A percentile compares a stretch with the other conserved stretches of the same genome.
These are phyloP conservation scores for Straminergon stramineum DNA, from an alignment of 225 moss, liverwort and hornwort genomes.

Conservation along the genomic window DNA sequence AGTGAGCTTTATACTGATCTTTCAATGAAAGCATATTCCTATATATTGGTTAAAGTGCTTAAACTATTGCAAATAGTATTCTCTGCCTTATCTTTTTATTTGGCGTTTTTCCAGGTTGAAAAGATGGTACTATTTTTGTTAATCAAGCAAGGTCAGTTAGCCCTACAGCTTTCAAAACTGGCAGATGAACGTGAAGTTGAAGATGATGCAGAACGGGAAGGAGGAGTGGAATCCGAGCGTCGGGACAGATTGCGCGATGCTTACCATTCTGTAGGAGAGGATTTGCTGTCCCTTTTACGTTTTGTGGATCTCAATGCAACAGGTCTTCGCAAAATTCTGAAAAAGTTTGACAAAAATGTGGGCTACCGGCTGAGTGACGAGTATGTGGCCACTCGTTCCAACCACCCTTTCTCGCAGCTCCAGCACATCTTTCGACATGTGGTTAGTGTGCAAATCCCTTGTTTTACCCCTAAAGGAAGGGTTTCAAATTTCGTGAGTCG, in stretches of 20 bases:
- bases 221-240: not conserved
- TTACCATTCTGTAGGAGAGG: constrained; percentile 51
- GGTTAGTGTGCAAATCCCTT: constrained; percentile 29
- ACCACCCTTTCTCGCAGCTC: constrained; percentile 93
- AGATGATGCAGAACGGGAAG: constrained; percentile 19
- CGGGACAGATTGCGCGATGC: constrained; percentile 10
- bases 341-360: constrained; percentile 83
- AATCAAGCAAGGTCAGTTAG: constrained; percentile 78
- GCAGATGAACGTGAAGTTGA: constrained; percentile 39
- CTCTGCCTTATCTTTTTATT: not conserved
- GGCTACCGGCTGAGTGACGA: constrained; percentile 81
- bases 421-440: constrained; percentile 93
- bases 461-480: not conserved
- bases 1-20: not conserved
- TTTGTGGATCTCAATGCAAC: constrained; percentile 91
- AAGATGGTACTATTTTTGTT: constrained; percentile 83
- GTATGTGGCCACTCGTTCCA: constrained; percentile 82
- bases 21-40: not conserved
- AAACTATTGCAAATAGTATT: not conserved
- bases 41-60: not conserved
- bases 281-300: constrained; percentile 56
- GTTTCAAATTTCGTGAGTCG: no score
- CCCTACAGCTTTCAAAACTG: constrained; percentile 57
- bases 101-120: constrained; percentile 44
- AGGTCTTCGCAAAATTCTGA: constrained; percentile 81